Conservation (phyloP, 148 eudicot genomes). For the Rhododendron ferrugineum region DNA sequence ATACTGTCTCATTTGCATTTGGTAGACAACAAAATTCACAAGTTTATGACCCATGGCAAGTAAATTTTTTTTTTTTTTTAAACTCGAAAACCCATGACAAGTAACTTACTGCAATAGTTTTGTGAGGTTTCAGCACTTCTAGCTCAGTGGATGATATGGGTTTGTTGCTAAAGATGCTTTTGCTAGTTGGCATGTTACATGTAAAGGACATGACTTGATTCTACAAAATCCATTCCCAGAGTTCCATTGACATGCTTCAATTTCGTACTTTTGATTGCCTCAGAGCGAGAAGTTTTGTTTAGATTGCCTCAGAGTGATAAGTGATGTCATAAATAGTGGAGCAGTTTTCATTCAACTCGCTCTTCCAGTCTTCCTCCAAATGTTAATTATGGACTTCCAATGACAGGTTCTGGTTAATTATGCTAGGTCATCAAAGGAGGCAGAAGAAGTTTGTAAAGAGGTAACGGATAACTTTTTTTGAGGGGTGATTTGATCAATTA, state of each 20-base stretch:
- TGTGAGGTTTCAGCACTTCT: not conserved
- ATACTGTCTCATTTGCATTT: no score
- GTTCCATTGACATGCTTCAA: not conserved
- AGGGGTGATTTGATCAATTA: not conserved
- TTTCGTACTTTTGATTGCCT: not conserved
- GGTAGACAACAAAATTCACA: not conserved
- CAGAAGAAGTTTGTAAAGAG: slow-evolving; percentile 59
- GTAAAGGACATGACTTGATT: not conserved
- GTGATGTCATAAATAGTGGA: not conserved
- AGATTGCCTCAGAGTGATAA: not conserved
- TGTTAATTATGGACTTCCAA: slow-evolving; percentile 11
- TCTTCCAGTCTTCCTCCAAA: not conserved
- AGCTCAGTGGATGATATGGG: not conserved
- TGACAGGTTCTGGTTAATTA: slow-evolving; percentile 81
- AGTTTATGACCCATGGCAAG: not conserved
- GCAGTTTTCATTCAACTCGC: not conserved
- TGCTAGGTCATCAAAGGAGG: slow-evolving; percentile 57
- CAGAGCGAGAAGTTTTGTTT: not conserved
- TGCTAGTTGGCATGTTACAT: not conserved
- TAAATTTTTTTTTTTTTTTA: no score
- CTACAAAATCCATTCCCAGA: not conserved
- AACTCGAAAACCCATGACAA: not conserved
- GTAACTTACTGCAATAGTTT: not conserved
- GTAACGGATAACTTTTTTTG: slow-evolving; percentile 18
- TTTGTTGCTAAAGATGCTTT: not conserved